These are phyloP conservation scores for Boletus smithii DNA, from an alignment of 1,284 basidiomycete species.

Conservation along the genomic window DNA sequence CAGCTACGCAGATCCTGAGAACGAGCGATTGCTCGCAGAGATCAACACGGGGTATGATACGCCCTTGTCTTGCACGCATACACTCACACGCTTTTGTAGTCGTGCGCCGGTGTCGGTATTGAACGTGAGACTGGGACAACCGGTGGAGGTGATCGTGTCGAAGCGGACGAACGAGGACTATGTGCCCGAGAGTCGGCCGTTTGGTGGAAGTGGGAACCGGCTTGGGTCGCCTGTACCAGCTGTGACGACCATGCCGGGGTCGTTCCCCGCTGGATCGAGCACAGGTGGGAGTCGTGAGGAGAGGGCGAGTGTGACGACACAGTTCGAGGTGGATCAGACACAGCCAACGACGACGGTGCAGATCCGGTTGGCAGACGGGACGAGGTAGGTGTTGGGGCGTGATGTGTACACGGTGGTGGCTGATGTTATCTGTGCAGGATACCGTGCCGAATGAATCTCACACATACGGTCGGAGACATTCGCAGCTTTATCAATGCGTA, in stretches of 20 bases:
- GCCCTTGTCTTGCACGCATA: background rate
- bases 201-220: slow-evolving; percentile 79
- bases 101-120: slow-evolving; percentile 78
- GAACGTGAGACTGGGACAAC: slow-evolving; percentile 77
- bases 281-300: slow-evolving; percentile 17
- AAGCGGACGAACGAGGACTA: slow-evolving; percentile 79
- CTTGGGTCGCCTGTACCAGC: slow-evolving; percentile 69
- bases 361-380: slow-evolving; percentile 87
- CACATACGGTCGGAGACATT: slow-evolving; percentile 86
- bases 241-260: slow-evolving; percentile 50
- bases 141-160: slow-evolving; percentile 81
- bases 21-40: slow-evolving; percentile 70
- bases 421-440: slow-evolving; percentile 47
- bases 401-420: background rate
- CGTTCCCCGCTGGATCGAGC: slow-evolving; percentile 40
- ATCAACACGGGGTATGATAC: slow-evolving; percentile 72
- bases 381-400: slow-evolving; percentile 49
- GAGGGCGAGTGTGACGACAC: slow-evolving; percentile 44
- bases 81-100: slow-evolving; percentile 36
- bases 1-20: slow-evolving; percentile 80
- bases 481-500: slow-evolving; percentile 88
- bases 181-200: slow-evolving; percentile 50
- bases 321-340: slow-evolving; percentile 79
- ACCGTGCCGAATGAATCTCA: slow-evolving; percentile 86
- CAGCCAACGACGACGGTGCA: slow-evolving; percentile 90